These are phyloP conservation scores for Ogataea pignaliae DNA, from an alignment of 805 yeast genomes.

Conservation along the genomic window DNA sequence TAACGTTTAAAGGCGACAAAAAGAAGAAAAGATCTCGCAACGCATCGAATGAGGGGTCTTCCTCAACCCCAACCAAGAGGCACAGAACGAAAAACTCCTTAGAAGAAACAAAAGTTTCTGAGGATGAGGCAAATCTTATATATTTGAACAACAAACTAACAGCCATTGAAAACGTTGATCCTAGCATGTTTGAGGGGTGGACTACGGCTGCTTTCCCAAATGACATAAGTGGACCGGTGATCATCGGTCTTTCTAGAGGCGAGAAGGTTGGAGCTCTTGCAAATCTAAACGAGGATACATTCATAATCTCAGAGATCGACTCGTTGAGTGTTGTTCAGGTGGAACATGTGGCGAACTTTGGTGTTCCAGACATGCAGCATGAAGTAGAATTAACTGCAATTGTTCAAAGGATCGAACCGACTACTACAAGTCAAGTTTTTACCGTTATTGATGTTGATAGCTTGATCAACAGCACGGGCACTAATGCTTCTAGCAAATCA, in stretches of 20 bases:
- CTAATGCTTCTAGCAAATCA: not conserved
- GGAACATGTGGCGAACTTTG: slow-evolving; percentile 16
- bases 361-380: slow-evolving; percentile 7
- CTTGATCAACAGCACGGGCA: slow-evolving; percentile 9
- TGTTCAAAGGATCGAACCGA: slow-evolving; percentile 25
- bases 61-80: not conserved
- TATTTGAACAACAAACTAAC: slow-evolving; percentile 21
- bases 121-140: slow-evolving; percentile 8
- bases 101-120: not conserved
- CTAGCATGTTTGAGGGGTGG: slow-evolving; percentile 25
- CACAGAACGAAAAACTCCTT: not conserved
- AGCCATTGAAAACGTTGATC: slow-evolving; percentile 15
- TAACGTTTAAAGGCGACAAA: slow-evolving; percentile 30
- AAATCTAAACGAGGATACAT: slow-evolving; percentile 8
- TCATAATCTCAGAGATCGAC: slow-evolving; percentile 9
- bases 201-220: slow-evolving; percentile 16
- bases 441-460: slow-evolving; percentile 20
- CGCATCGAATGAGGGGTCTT: not conserved
- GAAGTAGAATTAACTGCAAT: slow-evolving; percentile 5
- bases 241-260: slow-evolving; percentile 14
- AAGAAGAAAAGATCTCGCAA: slow-evolving; percentile 14
- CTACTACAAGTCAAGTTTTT: slow-evolving; percentile 23
- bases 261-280: slow-evolving; percentile 13
- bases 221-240: slow-evolving; percentile 26
- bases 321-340: slow-evolving; percentile 8